Evolutionary conservation across 306 rosid genomes (phyloP), one percentile per base, ranked within the genome.

Genomic region (Pterocarpus santalinus): DNA sequence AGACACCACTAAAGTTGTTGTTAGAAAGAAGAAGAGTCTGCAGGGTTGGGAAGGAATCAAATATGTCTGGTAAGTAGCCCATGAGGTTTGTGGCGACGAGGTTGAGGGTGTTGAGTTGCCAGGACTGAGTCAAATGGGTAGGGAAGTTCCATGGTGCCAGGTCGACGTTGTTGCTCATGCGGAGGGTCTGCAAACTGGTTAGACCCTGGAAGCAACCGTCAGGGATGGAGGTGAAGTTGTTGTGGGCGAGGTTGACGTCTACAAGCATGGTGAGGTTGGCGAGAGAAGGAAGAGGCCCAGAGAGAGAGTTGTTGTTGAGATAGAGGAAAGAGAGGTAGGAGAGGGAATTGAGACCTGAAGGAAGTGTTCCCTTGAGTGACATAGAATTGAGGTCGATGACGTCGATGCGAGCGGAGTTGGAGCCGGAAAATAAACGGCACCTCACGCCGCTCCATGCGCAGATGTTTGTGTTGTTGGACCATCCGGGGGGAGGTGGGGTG

Each of bases 31-130:
- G 82, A 46, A 91, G 36, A 33, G 49, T 41, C 47, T 76, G 87
- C 79, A 91, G 63, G 55, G 77, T 86, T 1, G 75, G 30, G 5
- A 91, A 86, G 0, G 87, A 76, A 34, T 5, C 84, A 6, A 91
- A 89, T 36, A 91, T n/a, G 81, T 89, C 83, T 1, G 96, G 96
- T 36, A 91, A 13, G 2, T 81, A 30, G 9, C 93, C 96, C 3
- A 73, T 4, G 1, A 91, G 0, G 2, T 73, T 88, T 6, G 88
- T 67, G 16, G 34, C 81, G 0, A 76, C 72, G 0, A 86, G 88
- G 2, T 78, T 62, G 0, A 91, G 74, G n/a, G 39, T 62, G n/a
- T 36, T 84, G 82, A 91, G 38, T 55, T 77, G 81, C 7, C 90
- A 56, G 5, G 92, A 77, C 38, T 85, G 84, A 36, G 75, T 81